Percentiles rank a stretch among this genome's conserved stretches.
These are phyloP conservation scores for Aspergillus jensenii DNA, from an alignment of 2,329 filamentous ascomycete species.

Conservation along the genomic window DNA sequence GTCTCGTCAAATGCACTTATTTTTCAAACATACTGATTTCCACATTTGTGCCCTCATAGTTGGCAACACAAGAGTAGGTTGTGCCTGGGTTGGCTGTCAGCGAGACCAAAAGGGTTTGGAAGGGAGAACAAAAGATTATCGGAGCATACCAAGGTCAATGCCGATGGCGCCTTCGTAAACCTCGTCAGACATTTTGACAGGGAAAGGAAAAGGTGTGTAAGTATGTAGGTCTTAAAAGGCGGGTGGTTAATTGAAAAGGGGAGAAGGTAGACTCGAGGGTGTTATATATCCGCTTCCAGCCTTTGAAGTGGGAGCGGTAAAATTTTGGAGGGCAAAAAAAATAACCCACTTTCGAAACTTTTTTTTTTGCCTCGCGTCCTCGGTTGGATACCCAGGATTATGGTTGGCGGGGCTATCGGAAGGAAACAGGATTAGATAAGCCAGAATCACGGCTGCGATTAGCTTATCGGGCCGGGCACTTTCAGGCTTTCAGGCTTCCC, in stretches of 20 bases:
- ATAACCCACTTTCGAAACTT: constrained; percentile 18
- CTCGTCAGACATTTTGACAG: constrained; percentile 79
- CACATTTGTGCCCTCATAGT: constrained; percentile 98
- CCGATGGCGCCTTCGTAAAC: constrained; percentile 99
- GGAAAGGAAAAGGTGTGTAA: constrained; percentile 18
- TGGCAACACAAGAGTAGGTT: constrained; percentile 99
- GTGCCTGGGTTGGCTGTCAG: constrained; percentile 65
- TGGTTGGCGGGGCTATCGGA: constrained; percentile 10
- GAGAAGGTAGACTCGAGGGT: constrained; percentile 13
- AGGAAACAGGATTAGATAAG: constrained; percentile 16
- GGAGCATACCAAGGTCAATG: constrained; percentile 91
- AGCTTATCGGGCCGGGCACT: neutral
- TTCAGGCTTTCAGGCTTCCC: neutral
- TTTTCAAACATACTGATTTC: constrained; percentile 77
- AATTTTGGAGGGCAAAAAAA: constrained; percentile 20
- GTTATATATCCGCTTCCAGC: constrained; percentile 22
- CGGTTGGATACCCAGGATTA: constrained; percentile 11
- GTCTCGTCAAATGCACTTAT: neutral
- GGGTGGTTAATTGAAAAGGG: constrained; percentile 8
- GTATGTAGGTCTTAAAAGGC: constrained; percentile 11
- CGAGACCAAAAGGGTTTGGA: constrained; percentile 8
- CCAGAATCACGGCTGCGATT: neutral
- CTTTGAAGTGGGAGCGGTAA: constrained; percentile 24
- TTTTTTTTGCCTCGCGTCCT: constrained; percentile 16
- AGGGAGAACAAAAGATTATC: neutral